Conservation (phyloP, 768 basidiomycete genomes). For the Polyporus arcularius region DNA sequence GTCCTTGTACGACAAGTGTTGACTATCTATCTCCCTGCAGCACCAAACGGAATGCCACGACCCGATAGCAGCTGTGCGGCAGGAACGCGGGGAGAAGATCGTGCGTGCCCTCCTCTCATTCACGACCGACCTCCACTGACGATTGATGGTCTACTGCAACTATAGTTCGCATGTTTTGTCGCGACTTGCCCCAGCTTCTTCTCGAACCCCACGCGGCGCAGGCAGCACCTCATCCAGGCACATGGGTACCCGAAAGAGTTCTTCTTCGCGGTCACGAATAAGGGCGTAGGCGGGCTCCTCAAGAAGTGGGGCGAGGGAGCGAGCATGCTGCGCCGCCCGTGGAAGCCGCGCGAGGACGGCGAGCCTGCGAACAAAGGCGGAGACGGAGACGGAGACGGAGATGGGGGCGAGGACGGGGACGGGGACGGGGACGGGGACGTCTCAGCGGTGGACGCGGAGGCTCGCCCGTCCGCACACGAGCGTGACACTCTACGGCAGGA, state of each 20-base stretch:
- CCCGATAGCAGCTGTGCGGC: constrained; percentile 73
- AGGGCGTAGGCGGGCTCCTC: constrained; percentile 80
- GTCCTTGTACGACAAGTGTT: background rate
- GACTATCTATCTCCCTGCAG: constrained; percentile 35
- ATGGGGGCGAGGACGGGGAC: constrained; percentile 22
- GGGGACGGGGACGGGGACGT: constrained; percentile 13
- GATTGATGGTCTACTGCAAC: too few relatives aligned
- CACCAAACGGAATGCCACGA: constrained; percentile 90
- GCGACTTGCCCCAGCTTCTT: constrained; percentile 60
- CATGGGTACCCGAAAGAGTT: constrained; percentile 88
- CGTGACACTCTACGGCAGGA: background rate
- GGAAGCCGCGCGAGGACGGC: constrained; percentile 52
- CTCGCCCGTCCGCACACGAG: background rate
- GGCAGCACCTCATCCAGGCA: constrained; percentile 78
- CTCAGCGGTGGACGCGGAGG: background rate
- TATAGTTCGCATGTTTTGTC: constrained; percentile 80
- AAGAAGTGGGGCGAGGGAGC: constrained; percentile 84
- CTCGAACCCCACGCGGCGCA: constrained; percentile 68
- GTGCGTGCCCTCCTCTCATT: constrained; percentile 44
- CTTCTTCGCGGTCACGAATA: constrained; percentile 91
- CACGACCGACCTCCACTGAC: background rate
- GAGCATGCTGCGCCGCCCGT: constrained; percentile 72
- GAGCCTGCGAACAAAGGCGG: constrained; percentile 23
- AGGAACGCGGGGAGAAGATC: constrained; percentile 84
- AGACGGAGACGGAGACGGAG: constrained; percentile 28